A percentile compares a stretch with the other conserved stretches of the same genome.
phyloP scores from a whole-genome alignment of 2,329 filamentous ascomycete species.

The Pseudogymnoascus sp. region DNA sequence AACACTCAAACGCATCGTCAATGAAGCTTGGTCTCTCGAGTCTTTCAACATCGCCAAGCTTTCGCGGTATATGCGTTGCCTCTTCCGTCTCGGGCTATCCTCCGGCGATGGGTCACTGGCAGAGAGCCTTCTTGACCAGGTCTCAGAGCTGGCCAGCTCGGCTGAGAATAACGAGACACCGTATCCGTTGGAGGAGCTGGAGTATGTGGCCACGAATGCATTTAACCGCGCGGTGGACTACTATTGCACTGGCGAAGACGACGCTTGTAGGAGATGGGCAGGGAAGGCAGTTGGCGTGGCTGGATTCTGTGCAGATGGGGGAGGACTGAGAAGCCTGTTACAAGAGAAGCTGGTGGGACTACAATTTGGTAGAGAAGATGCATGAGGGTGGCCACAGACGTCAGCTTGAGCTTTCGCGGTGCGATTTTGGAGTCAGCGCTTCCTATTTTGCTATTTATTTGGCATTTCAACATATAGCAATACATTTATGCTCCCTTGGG shows the following conservation, averaged over 20 bases:
- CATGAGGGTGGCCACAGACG: not conserved
- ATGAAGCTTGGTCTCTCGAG: slow-evolving; percentile 54
- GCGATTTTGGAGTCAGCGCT: not conserved
- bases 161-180: slow-evolving; percentile 34
- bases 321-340: slow-evolving; percentile 22
- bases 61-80: slow-evolving; percentile 69
- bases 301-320: slow-evolving; percentile 25
- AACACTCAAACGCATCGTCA: slow-evolving; percentile 60
- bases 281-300: slow-evolving; percentile 29
- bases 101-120: slow-evolving; percentile 45
- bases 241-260: slow-evolving; percentile 48
- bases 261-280: slow-evolving; percentile 40
- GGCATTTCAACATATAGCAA: not conserved
- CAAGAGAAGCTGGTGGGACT: slow-evolving; percentile 24
- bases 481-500: not conserved
- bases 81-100: slow-evolving; percentile 61
- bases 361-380: slow-evolving; percentile 19
- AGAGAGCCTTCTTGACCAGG: slow-evolving; percentile 57
- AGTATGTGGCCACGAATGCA: slow-evolving; percentile 63
- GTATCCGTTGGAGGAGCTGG: slow-evolving; percentile 61
- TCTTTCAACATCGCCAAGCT: slow-evolving; percentile 51
- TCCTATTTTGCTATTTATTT: slow-evolving; percentile 1
- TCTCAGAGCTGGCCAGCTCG: slow-evolving; percentile 26
- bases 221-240: slow-evolving; percentile 67
- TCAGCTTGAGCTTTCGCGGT: not conserved